These are phyloP conservation scores for Colletotrichum caudatum DNA, from an alignment of 2,329 filamentous ascomycete species.

Conservation along the genomic window DNA sequence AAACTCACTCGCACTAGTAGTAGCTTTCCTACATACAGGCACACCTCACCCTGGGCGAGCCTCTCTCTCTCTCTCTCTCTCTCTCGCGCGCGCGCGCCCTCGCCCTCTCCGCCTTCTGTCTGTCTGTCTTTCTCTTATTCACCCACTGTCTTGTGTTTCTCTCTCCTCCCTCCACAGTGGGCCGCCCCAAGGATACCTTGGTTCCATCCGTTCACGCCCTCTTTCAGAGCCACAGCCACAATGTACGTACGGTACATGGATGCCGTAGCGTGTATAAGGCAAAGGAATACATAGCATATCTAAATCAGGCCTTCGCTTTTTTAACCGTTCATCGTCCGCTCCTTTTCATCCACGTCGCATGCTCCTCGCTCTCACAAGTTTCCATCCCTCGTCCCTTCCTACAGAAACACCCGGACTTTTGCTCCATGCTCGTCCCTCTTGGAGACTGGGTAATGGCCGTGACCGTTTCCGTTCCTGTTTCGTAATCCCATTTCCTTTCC, in stretches of 20 bases:
- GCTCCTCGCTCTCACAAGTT: constrained; percentile 37
- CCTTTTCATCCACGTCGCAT: constrained; percentile 34
- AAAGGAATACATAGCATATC: constrained; percentile 39
- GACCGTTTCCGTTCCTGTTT: constrained; percentile 42
- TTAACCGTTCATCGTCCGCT: constrained; percentile 42
- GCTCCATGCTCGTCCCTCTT: constrained; percentile 41
- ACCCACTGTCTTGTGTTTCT: not conserved
- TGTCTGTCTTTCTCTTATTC: constrained; percentile 5
- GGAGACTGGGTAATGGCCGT: constrained; percentile 43
- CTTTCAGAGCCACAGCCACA: constrained; percentile 32
- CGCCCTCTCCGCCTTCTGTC: constrained; percentile 5
- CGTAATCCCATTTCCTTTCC: constrained; percentile 37
- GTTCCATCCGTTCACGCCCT: constrained; percentile 32
- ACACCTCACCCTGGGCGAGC: constrained; percentile 33
- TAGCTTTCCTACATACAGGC: constrained; percentile 25
- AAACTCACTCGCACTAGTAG: constrained; percentile 23
- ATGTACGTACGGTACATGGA: constrained; percentile 29
- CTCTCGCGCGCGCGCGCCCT: too few species aligned
- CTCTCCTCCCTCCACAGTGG: constrained; percentile 29
- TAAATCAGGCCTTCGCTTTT: constrained; percentile 37
- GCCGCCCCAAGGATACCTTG: constrained; percentile 16
- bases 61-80: constrained; percentile 19
- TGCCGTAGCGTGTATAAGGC: constrained; percentile 35
- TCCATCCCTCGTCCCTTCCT: constrained; percentile 37
- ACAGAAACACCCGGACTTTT: constrained; percentile 41